Evolutionary conservation across 139 green algal species (phyloP).

Genomic region (Marvania coccoides): DNA sequence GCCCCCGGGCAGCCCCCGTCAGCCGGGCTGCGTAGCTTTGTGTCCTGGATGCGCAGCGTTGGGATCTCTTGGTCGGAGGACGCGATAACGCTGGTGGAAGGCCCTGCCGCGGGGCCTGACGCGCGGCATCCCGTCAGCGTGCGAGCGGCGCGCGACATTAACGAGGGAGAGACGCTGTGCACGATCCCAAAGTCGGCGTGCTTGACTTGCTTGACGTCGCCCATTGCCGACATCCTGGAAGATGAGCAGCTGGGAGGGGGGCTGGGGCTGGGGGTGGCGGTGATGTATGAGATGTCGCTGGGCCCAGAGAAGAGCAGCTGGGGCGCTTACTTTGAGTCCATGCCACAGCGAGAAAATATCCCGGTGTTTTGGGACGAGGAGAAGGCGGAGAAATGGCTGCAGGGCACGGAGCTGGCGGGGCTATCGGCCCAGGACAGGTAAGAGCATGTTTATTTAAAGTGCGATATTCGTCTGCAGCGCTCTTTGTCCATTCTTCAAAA

Average conservation of each 20-base stretch:
- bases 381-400: conserved; percentile 40
- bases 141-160: conserved; percentile 17
- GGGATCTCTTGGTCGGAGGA: conserved; percentile 6
- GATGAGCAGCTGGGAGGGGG: conserved; percentile 47
- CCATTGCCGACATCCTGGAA: conserved; percentile 40
- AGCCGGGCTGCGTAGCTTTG: too few species aligned
- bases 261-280: conserved; percentile 61
- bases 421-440: not conserved
- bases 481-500: too few species aligned
- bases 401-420: conserved; percentile 46
- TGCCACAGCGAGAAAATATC: conserved; percentile 51
- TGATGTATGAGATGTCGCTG: conserved; percentile 52
- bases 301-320: conserved; percentile 31
- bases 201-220: conserved; percentile 33
- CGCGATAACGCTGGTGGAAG: conserved; percentile 1
- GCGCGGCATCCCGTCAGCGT: not conserved
- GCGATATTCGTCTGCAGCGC: too few species aligned
- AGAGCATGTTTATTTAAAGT: too few species aligned
- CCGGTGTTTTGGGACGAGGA: conserved; percentile 62
- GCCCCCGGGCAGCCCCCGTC: too few species aligned
- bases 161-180: conserved; percentile 37
- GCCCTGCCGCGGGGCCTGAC: conserved; percentile 7
- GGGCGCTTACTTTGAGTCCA: conserved; percentile 53
- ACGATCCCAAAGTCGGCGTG: conserved; percentile 51
- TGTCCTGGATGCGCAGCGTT: conserved; percentile 12